These are phyloP conservation scores for Pholiota adiposa DNA, from an alignment of 1,284 basidiomycete genomes.

Conservation along the genomic window DNA sequence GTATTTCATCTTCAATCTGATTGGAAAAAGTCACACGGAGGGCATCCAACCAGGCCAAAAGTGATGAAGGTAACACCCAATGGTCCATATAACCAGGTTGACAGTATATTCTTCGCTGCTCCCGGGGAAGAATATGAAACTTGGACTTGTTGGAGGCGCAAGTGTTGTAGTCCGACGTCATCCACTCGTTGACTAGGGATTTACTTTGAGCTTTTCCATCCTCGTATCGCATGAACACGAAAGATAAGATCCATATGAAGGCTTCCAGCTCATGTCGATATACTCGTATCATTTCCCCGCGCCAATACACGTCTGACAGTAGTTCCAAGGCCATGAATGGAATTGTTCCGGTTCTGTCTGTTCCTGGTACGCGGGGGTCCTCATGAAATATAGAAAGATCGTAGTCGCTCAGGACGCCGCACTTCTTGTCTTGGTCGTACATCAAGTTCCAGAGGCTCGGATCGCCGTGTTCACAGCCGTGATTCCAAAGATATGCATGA, in stretches of 20 bases:
- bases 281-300: conserved; percentile 20
- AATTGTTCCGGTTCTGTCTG: conserved; percentile 33
- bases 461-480: conserved; percentile 32
- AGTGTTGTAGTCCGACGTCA: not conserved
- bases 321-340: conserved; percentile 38
- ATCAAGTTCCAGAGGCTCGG: conserved; percentile 36
- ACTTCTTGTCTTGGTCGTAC: conserved; percentile 18
- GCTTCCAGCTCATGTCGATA: conserved; percentile 39
- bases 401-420: conserved; percentile 36
- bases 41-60: too few species aligned
- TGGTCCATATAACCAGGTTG: not conserved
- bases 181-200: not conserved
- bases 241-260: conserved; percentile 33
- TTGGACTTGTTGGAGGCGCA: not conserved
- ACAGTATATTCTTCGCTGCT: too few species aligned
- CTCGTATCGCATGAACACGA: conserved; percentile 8
- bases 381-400: conserved; percentile 27
- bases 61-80: too few species aligned
- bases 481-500: conserved; percentile 28
- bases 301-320: conserved; percentile 18
- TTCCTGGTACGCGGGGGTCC: not conserved
- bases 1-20: too few species aligned
- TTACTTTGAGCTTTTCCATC: not conserved
- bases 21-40: too few species aligned
- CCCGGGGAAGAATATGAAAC: too few species aligned